Evolutionary conservation across 768 basidiomycete species (phyloP), one percentile per base, ranked within the genome.

Genomic region (Lactarius hatsudake): DNA sequence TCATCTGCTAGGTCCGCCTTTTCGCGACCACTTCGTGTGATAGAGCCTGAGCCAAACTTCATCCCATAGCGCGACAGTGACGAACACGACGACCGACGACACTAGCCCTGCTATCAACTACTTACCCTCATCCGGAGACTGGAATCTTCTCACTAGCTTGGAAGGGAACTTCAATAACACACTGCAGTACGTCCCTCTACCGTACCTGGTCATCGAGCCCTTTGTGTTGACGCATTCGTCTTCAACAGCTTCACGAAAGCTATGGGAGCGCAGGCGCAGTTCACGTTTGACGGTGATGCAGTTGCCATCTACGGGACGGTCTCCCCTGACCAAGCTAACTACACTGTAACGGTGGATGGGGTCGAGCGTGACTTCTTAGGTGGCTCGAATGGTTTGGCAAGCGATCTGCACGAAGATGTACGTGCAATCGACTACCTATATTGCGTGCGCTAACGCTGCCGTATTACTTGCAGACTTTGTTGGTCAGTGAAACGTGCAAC

Each of bases 251-350:
- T 74, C 71, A 78, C 83, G 2, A 71, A 78, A 57, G 75, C 71
- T 6, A 67, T 75, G 10, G 79, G 76, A 42, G 80, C 83, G 15
- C 76, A 79, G 23, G 81, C 79, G n/a, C 78, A 79, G 8, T 68
- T 85, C 13, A 64, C 73, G 18, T 86, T 86, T 71, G 69, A 73
- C 5, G 86, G 86, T 26, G 80, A 84, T 61, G 83, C 81, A n/a
- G 77, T 87, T 57, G 83, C 82, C 17, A 63, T 86, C 1, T 86
- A 83, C 64, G 84, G 84, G 43, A 81, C 84, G 2, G 78, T 83
- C 36, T 80, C 82, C 10, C 81, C 83, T n/a, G 79, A 81, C 63
- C 84, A 83, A 70, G 80, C 82, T 20, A 74, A 82, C 66, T 78
- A 84, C 61, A 75, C 77, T n/a, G 73, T 86, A 32, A 74, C 76